Percentiles rank a stretch among this genome's conserved stretches.
phyloP scores from a whole-genome alignment of 2,329 filamentous ascomycete species.

The Cladophialophora yegresii region DNA sequence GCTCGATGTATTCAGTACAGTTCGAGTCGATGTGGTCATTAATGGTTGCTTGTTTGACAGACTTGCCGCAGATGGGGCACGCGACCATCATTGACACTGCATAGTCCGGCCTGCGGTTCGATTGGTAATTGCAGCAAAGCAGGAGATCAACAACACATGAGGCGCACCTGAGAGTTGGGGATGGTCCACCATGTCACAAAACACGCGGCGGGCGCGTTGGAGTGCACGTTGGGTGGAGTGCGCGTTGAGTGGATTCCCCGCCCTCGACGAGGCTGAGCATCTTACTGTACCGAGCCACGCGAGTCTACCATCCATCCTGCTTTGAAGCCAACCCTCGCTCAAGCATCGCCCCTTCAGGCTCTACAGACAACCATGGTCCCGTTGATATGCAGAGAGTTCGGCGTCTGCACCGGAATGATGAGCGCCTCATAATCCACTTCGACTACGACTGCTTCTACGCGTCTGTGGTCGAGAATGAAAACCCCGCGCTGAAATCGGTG shows the following conservation, averaged over 20 bases:
- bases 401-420: constrained; percentile 56
- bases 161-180: too few species aligned
- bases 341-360: not conserved
- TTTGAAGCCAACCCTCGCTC: too few species aligned
- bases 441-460: constrained; percentile 82
- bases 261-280: constrained; percentile 1
- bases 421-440: constrained; percentile 77
- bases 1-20: constrained; percentile 66
- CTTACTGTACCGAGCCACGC: not conserved
- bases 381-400: constrained; percentile 39
- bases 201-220: too few species aligned
- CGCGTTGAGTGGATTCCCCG: not conserved
- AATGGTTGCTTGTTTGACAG: constrained; percentile 72
- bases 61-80: constrained; percentile 79
- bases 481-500: constrained; percentile 68
- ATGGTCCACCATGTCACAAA: not conserved
- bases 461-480: constrained; percentile 80
- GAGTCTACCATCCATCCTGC: not conserved
- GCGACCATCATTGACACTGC: constrained; percentile 55
- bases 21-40: constrained; percentile 88
- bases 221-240: not conserved
- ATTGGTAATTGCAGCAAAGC: not conserved
- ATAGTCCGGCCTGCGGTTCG: constrained; percentile 4
- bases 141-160: not conserved
- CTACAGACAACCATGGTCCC: constrained; percentile 25